A percentile compares a stretch with the other conserved stretches of the same genome.
phyloP scores from a whole-genome alignment of 2,329 filamentous ascomycete species.

The Ophiostoma pallidulum region DNA sequence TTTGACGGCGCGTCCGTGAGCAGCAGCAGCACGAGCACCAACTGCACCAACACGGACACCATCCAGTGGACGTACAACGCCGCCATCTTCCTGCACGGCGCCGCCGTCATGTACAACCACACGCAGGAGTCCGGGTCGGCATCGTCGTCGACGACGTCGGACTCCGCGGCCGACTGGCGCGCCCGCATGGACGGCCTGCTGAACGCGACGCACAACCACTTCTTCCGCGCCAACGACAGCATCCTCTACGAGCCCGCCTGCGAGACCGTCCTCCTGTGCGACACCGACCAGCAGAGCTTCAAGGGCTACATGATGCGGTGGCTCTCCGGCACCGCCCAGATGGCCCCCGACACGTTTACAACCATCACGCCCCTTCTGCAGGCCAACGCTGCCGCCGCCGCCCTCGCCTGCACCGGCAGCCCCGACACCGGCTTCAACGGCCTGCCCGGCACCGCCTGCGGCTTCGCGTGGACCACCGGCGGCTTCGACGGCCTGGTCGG shows the following conservation, averaged over 20 bases:
- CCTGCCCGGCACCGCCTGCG: slow-evolving; percentile 51
- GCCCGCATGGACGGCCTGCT: slow-evolving; percentile 54
- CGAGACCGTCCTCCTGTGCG: slow-evolving; percentile 51
- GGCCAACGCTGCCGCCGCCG: slow-evolving; percentile 43
- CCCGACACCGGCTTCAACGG: slow-evolving; percentile 38
- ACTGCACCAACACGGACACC: slow-evolving; percentile 43
- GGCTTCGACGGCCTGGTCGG: slow-evolving; percentile 51
- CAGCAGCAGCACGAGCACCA: slow-evolving; percentile 26
- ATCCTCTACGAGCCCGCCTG: slow-evolving; percentile 60
- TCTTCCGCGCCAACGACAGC: slow-evolving; percentile 44
- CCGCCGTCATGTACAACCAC: slow-evolving; percentile 53
- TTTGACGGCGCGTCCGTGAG: slow-evolving; percentile 44
- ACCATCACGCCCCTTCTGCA: slow-evolving; percentile 42
- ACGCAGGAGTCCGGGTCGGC: too few species aligned
- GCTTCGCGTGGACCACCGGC: slow-evolving; percentile 52
- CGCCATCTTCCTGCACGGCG: slow-evolving; percentile 54
- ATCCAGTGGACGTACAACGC: slow-evolving; percentile 63
- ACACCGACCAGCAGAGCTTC: slow-evolving; percentile 64
- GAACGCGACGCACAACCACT: slow-evolving; percentile 38
- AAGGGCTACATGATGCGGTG: slow-evolving; percentile 67
- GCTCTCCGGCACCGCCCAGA: slow-evolving; percentile 45
- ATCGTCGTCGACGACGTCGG: slow-evolving; percentile 40
- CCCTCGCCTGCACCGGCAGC: slow-evolving; percentile 39
- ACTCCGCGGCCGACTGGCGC: slow-evolving; percentile 46
- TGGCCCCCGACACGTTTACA: slow-evolving; percentile 43